Base-by-base conservation (phyloP, 1,284 basidiomycete genomes). In the Cutaneotrichosporon cavernicola region DNA sequence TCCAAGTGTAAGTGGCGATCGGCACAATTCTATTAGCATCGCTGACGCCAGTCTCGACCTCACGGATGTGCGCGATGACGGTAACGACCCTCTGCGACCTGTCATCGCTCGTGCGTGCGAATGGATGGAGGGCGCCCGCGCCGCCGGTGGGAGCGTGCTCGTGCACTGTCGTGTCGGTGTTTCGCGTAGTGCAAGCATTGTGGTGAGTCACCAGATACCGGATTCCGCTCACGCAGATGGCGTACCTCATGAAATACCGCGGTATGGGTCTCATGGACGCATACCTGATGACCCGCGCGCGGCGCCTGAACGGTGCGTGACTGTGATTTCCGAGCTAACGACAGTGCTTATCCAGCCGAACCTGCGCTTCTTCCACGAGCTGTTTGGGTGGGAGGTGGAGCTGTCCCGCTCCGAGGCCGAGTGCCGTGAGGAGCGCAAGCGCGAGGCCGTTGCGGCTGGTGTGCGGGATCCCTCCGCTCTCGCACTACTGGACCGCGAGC, bases 91-190 rank as follows among this genome's bases (percentile, higher is more conserved):
- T 40, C 86, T 97, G 22, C 88, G 93, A 69, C 90, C 90, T 5
- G 89, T 94, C 78, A 86, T 99, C 55, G 87, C 87, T 61, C 88
- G 89, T 6, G 90, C 96, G 22, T 92, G 92, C 74, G 89, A 89
- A 60, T 98, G 93, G 90, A 97, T 99, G 75, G 92, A 97, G 73
- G 83, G 86, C 56, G 95, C 93, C 21, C 83, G 93, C 32, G 80
- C 82, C 47, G 84, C 87, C 43, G 93, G 94, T 6, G 95, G 95
- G 7, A 90, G 90, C 75, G 90, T 96, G 55, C 85, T 99, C 57
- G 94, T 99, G 10, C 96, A 99, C 81, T 98, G 96, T 80, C 86
- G 95, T 18, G 94, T 98, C 18, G 96, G 96, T 11, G 96, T 99
- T 49, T 91, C 89, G 60, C 84, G 96, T 63, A 93, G 90, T 74